phyloP scores from a whole-genome alignment of 106 monocot genomes.

The Dioscorea dumetorum region DNA sequence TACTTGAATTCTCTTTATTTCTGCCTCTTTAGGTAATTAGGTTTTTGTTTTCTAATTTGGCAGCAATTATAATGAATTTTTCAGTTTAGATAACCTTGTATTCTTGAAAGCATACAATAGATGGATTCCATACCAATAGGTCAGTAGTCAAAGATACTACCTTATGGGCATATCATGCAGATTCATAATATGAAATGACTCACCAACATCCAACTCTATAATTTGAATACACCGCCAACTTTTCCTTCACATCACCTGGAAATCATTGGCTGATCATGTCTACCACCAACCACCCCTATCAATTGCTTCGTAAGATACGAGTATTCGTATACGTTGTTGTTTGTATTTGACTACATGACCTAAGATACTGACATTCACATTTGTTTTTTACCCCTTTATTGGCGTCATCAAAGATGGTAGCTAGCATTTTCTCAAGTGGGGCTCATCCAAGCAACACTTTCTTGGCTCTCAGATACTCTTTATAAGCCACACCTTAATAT shows the following conservation, averaged over 20 bases:
- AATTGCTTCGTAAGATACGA: not conserved
- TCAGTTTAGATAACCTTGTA: too few relatives aligned
- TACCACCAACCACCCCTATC: slow-evolving; percentile 3
- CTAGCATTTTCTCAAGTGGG: not conserved
- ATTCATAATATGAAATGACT: not conserved
- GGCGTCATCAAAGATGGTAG: not conserved
- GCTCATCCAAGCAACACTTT: not conserved
- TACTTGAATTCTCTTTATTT: too few relatives aligned
- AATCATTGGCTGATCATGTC: slow-evolving; percentile 3
- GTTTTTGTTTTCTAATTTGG: too few relatives aligned
- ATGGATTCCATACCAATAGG: not conserved
- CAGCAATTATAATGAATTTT: too few relatives aligned
- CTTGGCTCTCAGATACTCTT: not conserved
- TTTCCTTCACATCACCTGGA: not conserved
- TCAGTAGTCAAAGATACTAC: not conserved
- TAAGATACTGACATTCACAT: not conserved
- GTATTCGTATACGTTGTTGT: not conserved
- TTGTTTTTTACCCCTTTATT: not conserved
- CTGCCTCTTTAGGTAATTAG: too few relatives aligned
- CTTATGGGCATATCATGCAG: not conserved
- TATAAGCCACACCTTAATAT: not conserved
- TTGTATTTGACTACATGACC: not conserved
- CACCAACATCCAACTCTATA: not conserved
- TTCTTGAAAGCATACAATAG: too few relatives aligned
- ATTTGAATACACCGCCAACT: not conserved